Evolutionary conservation across 2,329 filamentous ascomycete genomes (phyloP).

Genomic region (Aspergillus awamori): DNA sequence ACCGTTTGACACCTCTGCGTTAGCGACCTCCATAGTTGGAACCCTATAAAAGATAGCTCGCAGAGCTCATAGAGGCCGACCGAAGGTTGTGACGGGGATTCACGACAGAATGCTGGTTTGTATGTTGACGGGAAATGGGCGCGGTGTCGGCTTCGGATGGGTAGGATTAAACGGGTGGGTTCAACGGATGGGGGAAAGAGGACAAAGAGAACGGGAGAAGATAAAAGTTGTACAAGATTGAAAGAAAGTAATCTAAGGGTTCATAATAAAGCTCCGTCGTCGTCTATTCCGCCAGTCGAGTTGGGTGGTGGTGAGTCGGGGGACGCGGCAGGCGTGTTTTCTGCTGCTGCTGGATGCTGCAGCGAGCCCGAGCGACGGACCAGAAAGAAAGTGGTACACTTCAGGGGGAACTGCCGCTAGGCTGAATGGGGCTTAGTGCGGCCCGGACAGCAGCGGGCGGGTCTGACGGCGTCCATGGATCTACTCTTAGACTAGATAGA

Average conservation of each 20-base stretch:
- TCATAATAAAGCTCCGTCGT: not conserved
- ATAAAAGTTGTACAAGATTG: not conserved
- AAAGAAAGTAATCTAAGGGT: not conserved
- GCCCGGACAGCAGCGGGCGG: not conserved
- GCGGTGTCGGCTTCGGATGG: conserved; percentile 15
- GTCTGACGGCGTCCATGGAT: not conserved
- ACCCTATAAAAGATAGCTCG: conserved; percentile 27
- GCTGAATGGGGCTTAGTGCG: not conserved
- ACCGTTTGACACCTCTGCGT: conserved; percentile 40
- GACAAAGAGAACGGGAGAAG: not conserved
- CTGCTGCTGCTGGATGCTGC: not conserved
- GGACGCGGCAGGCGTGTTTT: conserved; percentile 3
- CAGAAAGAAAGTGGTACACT: not conserved
- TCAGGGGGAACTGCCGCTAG: conserved; percentile 1
- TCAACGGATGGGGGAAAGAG: not conserved
- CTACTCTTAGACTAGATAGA: not conserved
- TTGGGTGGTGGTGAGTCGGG: not conserved
- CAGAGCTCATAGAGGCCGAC: conserved; percentile 34
- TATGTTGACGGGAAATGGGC: conserved; percentile 18
- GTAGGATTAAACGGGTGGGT: conserved; percentile 6
- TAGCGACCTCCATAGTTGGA: conserved; percentile 43
- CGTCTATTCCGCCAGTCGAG: not conserved
- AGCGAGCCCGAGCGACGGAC: not conserved
- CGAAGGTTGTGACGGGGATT: conserved; percentile 1
- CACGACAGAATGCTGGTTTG: not conserved